Conservation (phyloP, 2,329 filamentous ascomycete genomes). For the Apiospora aurea region DNA sequence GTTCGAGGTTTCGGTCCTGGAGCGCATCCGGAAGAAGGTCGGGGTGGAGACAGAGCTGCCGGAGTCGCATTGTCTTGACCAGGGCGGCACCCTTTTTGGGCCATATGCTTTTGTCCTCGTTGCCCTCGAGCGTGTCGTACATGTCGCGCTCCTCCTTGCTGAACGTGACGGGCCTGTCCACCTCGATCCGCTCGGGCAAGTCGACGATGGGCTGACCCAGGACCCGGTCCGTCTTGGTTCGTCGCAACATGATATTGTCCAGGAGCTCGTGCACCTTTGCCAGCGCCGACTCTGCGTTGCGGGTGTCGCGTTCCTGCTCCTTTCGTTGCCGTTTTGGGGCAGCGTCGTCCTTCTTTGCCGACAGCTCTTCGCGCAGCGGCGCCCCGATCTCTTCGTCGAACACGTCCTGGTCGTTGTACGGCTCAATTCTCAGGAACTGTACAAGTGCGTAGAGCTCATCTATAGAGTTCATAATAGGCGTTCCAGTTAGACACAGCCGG, state of each 20-base stretch:
- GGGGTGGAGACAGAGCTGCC: neutral
- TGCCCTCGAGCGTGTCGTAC: slow-evolving; percentile 63
- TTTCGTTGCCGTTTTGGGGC: neutral
- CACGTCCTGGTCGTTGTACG: slow-evolving; percentile 70
- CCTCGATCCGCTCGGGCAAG: slow-evolving; percentile 70
- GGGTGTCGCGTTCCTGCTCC: neutral
- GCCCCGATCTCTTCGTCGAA: slow-evolving; percentile 61
- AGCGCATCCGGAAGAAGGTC: neutral
- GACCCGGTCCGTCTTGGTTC: slow-evolving; percentile 80
- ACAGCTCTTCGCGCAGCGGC: slow-evolving; percentile 53
- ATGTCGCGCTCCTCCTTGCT: slow-evolving; percentile 69
- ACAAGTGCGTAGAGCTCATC: slow-evolving; percentile 81
- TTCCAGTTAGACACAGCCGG: slow-evolving; percentile 81
- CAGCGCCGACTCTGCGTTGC: slow-evolving; percentile 56
- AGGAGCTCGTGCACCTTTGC: slow-evolving; percentile 75
- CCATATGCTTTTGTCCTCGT: slow-evolving; percentile 27
- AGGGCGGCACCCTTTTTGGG: too few species aligned
- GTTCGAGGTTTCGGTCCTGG: neutral
- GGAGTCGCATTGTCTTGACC: neutral
- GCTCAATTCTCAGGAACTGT: slow-evolving; percentile 78
- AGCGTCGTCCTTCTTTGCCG: slow-evolving; percentile 49
- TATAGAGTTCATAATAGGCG: slow-evolving; percentile 88
- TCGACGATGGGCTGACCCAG: slow-evolving; percentile 80
- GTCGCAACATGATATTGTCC: slow-evolving; percentile 81
- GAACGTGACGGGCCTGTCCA: slow-evolving; percentile 69